phyloP scores from a whole-genome alignment of 441 rosid species.

The Adansonia gregorii region DNA sequence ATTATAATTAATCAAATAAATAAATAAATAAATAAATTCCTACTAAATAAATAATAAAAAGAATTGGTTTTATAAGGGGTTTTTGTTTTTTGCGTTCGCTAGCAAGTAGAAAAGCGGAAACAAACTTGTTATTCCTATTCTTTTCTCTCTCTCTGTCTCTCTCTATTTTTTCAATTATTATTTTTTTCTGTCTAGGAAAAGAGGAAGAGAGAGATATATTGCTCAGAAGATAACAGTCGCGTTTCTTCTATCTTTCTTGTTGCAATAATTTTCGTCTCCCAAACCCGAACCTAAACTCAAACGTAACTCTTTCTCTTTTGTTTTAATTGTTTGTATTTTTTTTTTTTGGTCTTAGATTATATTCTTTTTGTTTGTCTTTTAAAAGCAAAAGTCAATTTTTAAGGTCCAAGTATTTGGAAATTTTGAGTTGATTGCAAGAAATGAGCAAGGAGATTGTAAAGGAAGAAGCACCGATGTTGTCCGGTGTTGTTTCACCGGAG shows the following conservation, averaged over 20 bases:
- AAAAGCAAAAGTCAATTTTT: neutral
- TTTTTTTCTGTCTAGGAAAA: neutral
- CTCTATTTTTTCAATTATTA: neutral
- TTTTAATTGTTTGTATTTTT: neutral
- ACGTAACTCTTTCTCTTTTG: constrained; percentile 18
- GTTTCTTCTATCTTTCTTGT: neutral
- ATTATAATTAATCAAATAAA: no score
- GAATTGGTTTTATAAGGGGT: neutral
- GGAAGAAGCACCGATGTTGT: constrained; percentile 34
- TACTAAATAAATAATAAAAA: neutral
- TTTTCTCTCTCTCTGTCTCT: no score
- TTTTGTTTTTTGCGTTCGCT: neutral
- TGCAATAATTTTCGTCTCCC: neutral
- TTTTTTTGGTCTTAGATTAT: neutral
- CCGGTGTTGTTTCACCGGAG: constrained; percentile 19
- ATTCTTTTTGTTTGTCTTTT: neutral
- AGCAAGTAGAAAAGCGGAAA: neutral
- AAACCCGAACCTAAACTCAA: neutral
- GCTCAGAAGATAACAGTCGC: neutral
- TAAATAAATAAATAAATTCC: no score
- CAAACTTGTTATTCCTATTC: neutral
- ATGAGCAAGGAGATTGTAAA: constrained; percentile 35
- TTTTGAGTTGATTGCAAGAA: constrained; percentile 31
- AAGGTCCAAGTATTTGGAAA: neutral
- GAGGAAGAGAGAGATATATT: neutral